Base-by-base conservation (phyloP, 2,329 filamentous ascomycete species). In the Colletotrichum chrysophilum region DNA sequence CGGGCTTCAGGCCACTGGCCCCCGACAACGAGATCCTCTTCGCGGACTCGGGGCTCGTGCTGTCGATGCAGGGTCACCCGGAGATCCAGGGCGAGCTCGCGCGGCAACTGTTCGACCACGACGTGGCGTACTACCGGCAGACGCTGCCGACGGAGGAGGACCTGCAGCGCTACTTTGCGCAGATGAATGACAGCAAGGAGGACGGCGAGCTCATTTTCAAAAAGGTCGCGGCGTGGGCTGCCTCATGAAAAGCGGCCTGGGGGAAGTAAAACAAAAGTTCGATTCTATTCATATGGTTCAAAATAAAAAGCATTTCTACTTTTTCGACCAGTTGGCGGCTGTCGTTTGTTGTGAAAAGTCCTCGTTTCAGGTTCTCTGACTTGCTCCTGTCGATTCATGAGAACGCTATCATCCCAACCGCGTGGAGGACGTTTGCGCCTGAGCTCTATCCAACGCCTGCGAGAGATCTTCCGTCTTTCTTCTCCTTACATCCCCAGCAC, bases 81-180 rank as follows among this genome's bases (percentile, higher is more conserved):
- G 73, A 75, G 64, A 75, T 75, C 34, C 52, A 75, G 21, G 73
- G 73, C 16, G 73, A 75, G 58, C 58, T 75, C 24, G 52, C 73
- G 9, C 38, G 73, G 13, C 73, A 75, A 24, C 58, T 75, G 8
- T 75, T 75, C 8, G 69, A 75, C 7, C 26, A 62, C 32, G 36
- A 75, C 21, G 58, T 65, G 13, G 24, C 26, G 10, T 75, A 75
- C 21, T 75, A 75, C 62, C 58, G 69, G 21, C 64, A 71, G 18
- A 68, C 70, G 18, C 26, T 75, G 26, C 62, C 62, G 8, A 73
- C 70, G 21, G 64, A 64, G 21, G 73, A 68, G 16, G 64, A 68
- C 18, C 70, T 73, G 13, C 64, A 68, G 30, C 70, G 70, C 28
- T 75, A 75, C 28, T 75, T 67, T 60, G 24, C 56, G 4, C 64